Evolutionary conservation across 2,329 filamentous ascomycete genomes (phyloP).

Genomic region (Trichocomaceae sp.): DNA sequence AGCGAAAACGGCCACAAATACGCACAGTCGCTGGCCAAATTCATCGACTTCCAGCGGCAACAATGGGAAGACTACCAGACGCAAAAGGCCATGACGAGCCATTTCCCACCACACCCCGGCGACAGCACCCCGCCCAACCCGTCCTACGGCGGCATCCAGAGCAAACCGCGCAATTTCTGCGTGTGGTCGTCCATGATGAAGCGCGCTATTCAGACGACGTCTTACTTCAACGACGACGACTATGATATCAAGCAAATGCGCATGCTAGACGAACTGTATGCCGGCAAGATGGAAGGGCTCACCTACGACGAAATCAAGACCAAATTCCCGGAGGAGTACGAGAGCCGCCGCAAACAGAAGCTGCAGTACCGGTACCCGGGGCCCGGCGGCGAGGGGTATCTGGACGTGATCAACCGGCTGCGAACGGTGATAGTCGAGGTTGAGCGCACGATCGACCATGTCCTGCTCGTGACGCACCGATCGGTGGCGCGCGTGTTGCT

Average conservation of each 20-base stretch:
- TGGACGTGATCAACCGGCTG: constrained; percentile 93
- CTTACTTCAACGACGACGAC: constrained; percentile 90
- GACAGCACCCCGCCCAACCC: constrained; percentile 94
- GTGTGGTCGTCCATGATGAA: constrained; percentile 98
- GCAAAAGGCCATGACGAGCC: constrained; percentile 66
- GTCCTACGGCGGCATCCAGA: constrained; percentile 53
- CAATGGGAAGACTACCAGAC: constrained; percentile 79
- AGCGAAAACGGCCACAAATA: constrained; percentile 76
- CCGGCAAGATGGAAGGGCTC: constrained; percentile 87
- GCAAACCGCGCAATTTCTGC: constrained; percentile 78
- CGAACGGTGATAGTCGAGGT: constrained; percentile 94
- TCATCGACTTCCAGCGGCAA: constrained; percentile 72
- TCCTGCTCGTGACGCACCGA: constrained; percentile 85
- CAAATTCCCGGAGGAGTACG: constrained; percentile 74
- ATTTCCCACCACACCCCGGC: constrained; percentile 83
- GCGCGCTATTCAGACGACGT: constrained; percentile 78
- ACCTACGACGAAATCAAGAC: constrained; percentile 84
- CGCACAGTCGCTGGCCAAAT: constrained; percentile 69
- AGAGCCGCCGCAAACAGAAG: constrained; percentile 74
- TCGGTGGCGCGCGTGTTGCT: constrained; percentile 87
- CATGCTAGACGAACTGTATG: constrained; percentile 94
- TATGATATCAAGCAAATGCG: constrained; percentile 97
- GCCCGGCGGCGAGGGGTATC: constrained; percentile 89
- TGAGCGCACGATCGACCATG: constrained; percentile 93
- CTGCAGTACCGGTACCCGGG: constrained; percentile 95